A percentile compares a stretch with the other conserved stretches of the same genome.
Evolutionary conservation across 148 eudicot genomes (phyloP).

Genomic region (Diospyros lotus): DNA sequence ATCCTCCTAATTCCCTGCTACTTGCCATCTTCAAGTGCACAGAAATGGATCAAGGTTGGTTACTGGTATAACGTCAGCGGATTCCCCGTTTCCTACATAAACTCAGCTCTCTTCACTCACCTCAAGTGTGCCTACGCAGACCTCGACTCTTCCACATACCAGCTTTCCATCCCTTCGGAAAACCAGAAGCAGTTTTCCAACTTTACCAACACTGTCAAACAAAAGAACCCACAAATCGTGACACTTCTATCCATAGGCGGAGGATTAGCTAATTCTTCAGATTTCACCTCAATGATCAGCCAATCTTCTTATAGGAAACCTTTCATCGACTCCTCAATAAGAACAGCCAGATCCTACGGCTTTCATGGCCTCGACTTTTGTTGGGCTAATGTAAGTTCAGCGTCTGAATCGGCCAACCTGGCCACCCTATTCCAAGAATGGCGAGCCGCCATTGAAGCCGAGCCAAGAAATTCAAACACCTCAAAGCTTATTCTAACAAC

Average conservation of each 20-base stretch:
- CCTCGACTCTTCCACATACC: slow-evolving; percentile 1
- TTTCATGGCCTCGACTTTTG: slow-evolving; percentile 3
- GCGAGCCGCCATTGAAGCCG: neutral
- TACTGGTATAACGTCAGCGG: slow-evolving; percentile 1
- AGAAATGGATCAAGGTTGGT: neutral
- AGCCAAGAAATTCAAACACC: neutral
- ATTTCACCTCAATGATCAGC: neutral
- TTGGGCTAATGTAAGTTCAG: neutral
- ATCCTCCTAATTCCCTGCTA: neutral
- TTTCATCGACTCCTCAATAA: neutral
- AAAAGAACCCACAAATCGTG: neutral
- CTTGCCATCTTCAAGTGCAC: neutral
- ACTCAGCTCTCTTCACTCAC: slow-evolving; percentile 8
- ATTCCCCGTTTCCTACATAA: neutral
- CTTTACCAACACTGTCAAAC: neutral
- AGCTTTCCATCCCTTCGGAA: neutral
- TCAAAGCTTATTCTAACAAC: neutral
- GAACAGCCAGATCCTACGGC: neutral
- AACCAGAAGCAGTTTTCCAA: neutral
- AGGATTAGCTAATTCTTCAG: neutral
- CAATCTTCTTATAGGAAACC: neutral
- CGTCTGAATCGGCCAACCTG: neutral
- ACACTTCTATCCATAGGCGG: neutral
- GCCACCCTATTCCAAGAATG: slow-evolving; percentile 1
- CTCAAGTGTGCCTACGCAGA: neutral